These are phyloP conservation scores for Xenoacremonium recifei DNA, from an alignment of 2,329 filamentous ascomycete species.

Conservation along the genomic window DNA sequence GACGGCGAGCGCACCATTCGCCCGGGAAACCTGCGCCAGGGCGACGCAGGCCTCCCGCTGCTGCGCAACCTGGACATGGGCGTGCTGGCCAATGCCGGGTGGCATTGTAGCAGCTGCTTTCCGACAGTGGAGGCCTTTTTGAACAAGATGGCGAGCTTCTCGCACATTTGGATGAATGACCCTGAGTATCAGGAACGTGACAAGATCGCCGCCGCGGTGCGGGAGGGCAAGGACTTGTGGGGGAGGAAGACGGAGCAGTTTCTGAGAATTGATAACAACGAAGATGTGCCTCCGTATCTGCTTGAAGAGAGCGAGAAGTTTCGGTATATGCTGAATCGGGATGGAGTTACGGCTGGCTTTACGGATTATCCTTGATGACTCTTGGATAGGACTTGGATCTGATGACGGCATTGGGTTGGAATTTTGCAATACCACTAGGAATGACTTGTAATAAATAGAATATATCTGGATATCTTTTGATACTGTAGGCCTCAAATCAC, in stretches of 20 bases:
- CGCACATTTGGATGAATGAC: slow-evolving; percentile 52
- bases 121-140: slow-evolving; percentile 53
- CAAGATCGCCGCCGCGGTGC: slow-evolving; percentile 49
- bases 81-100: slow-evolving; percentile 49
- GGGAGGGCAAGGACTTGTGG: slow-evolving; percentile 55
- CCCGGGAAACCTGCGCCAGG: slow-evolving; percentile 52
- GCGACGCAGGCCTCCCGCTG: slow-evolving; percentile 39
- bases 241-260: slow-evolving; percentile 48
- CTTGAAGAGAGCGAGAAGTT: slow-evolving; percentile 38
- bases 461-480: no score
- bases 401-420: background rate
- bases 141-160: slow-evolving; percentile 56
- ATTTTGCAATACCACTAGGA: no score
- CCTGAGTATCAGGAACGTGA: slow-evolving; percentile 45
- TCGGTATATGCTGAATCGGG: slow-evolving; percentile 44
- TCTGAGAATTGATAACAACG: slow-evolving; percentile 46
- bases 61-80: slow-evolving; percentile 41
- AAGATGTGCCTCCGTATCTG: slow-evolving; percentile 52
- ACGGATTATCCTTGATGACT: slow-evolving; percentile 38
- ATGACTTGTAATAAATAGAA: no score
- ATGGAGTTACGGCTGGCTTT: slow-evolving; percentile 48
- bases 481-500: no score
- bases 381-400: background rate
- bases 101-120: slow-evolving; percentile 65
- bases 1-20: slow-evolving; percentile 43